Base-by-base conservation (phyloP, 768 basidiomycete species). In the Agrocybe pediades region DNA sequence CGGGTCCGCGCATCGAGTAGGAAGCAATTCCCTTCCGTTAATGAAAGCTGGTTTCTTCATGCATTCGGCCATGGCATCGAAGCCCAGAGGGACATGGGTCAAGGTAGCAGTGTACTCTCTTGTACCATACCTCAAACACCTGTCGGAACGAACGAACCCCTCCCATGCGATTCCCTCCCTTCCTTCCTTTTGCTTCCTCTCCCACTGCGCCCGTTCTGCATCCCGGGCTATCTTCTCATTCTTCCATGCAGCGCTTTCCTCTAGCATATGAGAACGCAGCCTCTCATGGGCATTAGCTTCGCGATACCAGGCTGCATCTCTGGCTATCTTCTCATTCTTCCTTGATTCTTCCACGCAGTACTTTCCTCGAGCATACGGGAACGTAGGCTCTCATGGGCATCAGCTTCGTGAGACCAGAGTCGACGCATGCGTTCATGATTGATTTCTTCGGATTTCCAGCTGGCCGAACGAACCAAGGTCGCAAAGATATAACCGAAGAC, bases 21-120 rank as follows among this genome's bases (percentile, higher is more conserved):
- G 62, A 3, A 45, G 27, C 15, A 57, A 5, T n/a, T 57, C 42
- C 21, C 27, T 30, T 19, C 62, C 62, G 33, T 57, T 48, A 19
- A 64, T 46, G n/a, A 19, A 19, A 15, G 53, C 41, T 1, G 51
- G 8, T 36, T 59, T 61, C 26, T 41, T 45, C 21, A n/a, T 6
- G 46, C 62, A 64, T 44, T 57, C 60, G 15, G 46, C 19, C n/a
- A 56, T 21, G 8, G 52, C 48, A 30, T 61, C 51, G 23, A 58
- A 44, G 15, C 58, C 60, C 5, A 46, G 20, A 11, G 54, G 51
- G 11, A 61, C 49, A 16, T 56, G 49, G n/a, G 53, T n/a, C 2
- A 64, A 48, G 2, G 42, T 53, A 2, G 58, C 53, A 9, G 29
- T 55, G 46, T 64, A 62, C 40, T 64, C 54, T 27, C 60, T 55